Base-by-base conservation (phyloP, 352 stramenopile species). In the Phytophthora niederhauseri region DNA sequence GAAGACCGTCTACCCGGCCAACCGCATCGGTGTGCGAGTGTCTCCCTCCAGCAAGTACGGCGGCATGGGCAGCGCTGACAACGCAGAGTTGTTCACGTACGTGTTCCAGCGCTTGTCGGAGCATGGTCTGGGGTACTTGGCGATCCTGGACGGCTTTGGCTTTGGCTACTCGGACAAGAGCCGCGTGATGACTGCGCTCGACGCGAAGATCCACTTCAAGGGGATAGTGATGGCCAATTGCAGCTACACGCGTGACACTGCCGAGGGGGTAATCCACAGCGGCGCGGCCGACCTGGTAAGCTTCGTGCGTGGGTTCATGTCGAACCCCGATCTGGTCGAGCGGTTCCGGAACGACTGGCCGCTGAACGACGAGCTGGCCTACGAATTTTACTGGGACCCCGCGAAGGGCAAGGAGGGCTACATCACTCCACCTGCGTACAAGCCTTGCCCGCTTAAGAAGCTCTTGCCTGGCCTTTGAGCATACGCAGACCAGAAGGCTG, bases 31-130 rank as follows among this genome's bases (percentile, higher is more conserved):
- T 43, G 64, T 82, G 19, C 68, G 72, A n/a, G 51, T 77, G 30
- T 68, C 73, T 2, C 74, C 74, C 12, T 75, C 66, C 8, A 70
- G 71, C 19, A 63, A 59, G 36, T 84, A 72, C 28, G 66, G 72
- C 5, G 71, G 68, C 24, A 80, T 80, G 67, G 64, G 66, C 19
- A 66, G 65, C 49, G 34, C 34, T 17, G 69, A 87, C 58, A 82
- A 78, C 51, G 26, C 67, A 4, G 66, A 70, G 22, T 61, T 83
- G 55, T 87, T 81, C 57, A 75, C 46, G 34, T 83, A 82, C 61
- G 66, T 78, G 2, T 60, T 80, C 31, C 43, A 81, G 38, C 70
- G 61, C 11, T 17, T 80, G 55, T 67, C 62, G 19, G 64, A 66
- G 38, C 64, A 74, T 30, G n/a, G 38, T 0, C 61, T 80, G 15